phyloP scores from a whole-genome alignment of 192 early-diverging fungal species.

The Coemansia brasiliensis region DNA sequence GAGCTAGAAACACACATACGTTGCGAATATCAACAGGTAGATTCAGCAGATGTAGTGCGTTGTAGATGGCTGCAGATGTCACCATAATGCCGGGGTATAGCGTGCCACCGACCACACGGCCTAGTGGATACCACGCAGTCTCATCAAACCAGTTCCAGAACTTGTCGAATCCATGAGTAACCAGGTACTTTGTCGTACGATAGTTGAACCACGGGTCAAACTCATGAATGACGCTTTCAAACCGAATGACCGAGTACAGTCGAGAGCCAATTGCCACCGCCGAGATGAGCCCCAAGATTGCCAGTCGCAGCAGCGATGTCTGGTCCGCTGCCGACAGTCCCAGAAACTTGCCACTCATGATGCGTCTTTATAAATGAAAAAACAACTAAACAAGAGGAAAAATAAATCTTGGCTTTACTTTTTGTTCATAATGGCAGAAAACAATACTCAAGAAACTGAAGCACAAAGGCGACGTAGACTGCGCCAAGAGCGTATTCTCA shows the following conservation, averaged over 20 bases:
- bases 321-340: conserved; percentile 49
- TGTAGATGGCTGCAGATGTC: conserved; percentile 93
- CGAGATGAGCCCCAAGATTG: conserved; percentile 87
- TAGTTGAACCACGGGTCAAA: conserved; percentile 99
- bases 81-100: conserved; percentile 99
- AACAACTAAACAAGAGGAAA: not conserved
- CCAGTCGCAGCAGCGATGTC: conserved; percentile 71
- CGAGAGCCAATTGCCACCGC: conserved; percentile 85
- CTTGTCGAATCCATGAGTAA: conserved; percentile 92
- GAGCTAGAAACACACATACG: conserved; percentile 97
- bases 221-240: conserved; percentile 99
- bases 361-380: not conserved
- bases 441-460: conserved; percentile 24
- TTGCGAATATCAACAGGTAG: conserved; percentile 98
- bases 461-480: conserved; percentile 38
- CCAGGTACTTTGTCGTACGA: conserved; percentile 89
- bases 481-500: conserved; percentile 49
- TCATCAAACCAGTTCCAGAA: conserved; percentile 99
- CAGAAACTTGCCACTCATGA: conserved; percentile 43
- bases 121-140: conserved; percentile 96
- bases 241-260: conserved; percentile 96
- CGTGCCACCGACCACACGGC: conserved; percentile 98
- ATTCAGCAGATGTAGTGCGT: conserved; percentile 88
- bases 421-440: too few species aligned
- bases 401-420: not conserved